phyloP scores from a whole-genome alignment of 2,329 filamentous ascomycete species.

The Scedosporium aurantiacum region DNA sequence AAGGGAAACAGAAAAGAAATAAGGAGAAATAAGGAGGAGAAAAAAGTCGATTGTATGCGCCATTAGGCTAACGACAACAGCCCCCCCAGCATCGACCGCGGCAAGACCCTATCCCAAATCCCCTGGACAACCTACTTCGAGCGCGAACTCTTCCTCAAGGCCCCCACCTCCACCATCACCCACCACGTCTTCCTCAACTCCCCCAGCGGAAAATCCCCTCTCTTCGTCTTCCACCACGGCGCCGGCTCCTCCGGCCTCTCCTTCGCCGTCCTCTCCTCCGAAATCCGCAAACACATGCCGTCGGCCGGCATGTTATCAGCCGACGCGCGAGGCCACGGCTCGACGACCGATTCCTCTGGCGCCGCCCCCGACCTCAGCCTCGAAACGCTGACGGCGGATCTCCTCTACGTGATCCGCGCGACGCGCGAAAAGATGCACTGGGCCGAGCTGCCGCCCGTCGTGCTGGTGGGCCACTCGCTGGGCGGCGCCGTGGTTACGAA shows the following conservation, averaged over 20 bases:
- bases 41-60: no score
- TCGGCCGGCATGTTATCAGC: conserved; percentile 72
- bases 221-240: conserved; percentile 92
- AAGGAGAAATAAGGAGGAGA: not conserved
- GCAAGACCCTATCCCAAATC: conserved; percentile 50
- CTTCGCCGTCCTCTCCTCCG: conserved; percentile 70
- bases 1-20: not conserved
- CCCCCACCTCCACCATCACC: conserved; percentile 36
- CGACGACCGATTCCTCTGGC: conserved; percentile 31
- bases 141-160: conserved; percentile 66
- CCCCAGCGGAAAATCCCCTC: conserved; percentile 60
- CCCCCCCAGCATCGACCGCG: conserved; percentile 30
- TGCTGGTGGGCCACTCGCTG: conserved; percentile 85
- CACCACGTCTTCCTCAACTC: conserved; percentile 86
- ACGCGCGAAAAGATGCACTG: conserved; percentile 61
- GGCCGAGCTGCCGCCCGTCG: conserved; percentile 58
- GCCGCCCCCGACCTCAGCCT: conserved; percentile 55
- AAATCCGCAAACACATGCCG: conserved; percentile 68
- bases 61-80: conserved; percentile 14
- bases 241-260: conserved; percentile 88
- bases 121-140: conserved; percentile 89
- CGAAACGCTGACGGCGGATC: conserved; percentile 59
- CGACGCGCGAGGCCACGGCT: conserved; percentile 81
- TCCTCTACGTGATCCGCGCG: conserved; percentile 57
- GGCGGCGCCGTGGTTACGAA: conserved; percentile 87